Base-by-base conservation (phyloP, 1,284 basidiomycete species). In the Rhodofomes roseus region DNA sequence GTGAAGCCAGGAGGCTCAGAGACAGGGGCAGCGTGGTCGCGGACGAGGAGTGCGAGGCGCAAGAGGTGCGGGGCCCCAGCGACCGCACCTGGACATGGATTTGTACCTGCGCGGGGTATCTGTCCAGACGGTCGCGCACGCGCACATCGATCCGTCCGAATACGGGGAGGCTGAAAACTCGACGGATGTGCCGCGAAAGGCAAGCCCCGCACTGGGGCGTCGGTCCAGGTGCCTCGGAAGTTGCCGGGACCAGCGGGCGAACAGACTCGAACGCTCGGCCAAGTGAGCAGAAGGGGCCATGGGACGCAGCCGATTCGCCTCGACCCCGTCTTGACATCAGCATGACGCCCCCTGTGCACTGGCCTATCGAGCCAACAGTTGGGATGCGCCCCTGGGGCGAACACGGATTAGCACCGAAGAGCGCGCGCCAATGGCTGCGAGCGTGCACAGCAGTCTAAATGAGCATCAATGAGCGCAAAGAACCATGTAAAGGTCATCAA, bases 101-200 rank as follows among this genome's bases (percentile, higher is more conserved):
- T 55, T 59, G 54, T 58, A 59, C 46, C 14, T 23, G 58, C 23
- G 18, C n/a, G 16, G 59, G 57, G 61, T 57, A 63, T n/a, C n/a
- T n/a, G n/a, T n/a, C n/a, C n/a, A 34, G 31, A 34, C 31, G 60
- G 58, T 59, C 56, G 44, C 34, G 58, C 58, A 31, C 29, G 54
- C 44, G 31, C 46, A 59, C 40, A 59, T 59, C 58, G 58, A 59
- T 59, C 20, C 40, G 43, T 25, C 58, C 54, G 46, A 44, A 54
- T 22, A 29, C 20, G 57, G 57, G 34, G 34, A 57, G 56, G 25
- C 51, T 27, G 62, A 64, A 69, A 69, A 65, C 65, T 63, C 57
- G 58, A 62, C 59, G 64, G 56, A 41, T 58, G 54, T 39, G 60
- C 68, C 64, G 57, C 59, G 65, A 63, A 52, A 58, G 69, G 69